These are phyloP conservation scores for Thielaviopsis euricoi DNA, from an alignment of 2,329 filamentous ascomycete genomes.

Conservation along the genomic window DNA sequence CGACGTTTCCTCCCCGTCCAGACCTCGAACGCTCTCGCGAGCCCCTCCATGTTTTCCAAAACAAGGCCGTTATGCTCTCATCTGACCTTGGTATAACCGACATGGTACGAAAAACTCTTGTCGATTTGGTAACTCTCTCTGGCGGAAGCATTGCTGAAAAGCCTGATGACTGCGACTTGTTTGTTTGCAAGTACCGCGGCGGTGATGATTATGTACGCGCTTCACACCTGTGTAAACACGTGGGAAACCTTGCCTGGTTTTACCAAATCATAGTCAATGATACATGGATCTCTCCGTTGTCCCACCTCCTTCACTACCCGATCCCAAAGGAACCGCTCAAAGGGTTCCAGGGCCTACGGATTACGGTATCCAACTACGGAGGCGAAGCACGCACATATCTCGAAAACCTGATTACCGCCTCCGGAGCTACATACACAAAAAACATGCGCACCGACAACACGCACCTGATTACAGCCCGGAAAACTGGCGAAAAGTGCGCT, in stretches of 20 bases:
- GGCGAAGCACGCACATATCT: constrained; percentile 87
- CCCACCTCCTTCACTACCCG: constrained; percentile 79
- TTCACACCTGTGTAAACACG: constrained; percentile 59
- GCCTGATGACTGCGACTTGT: constrained; percentile 60
- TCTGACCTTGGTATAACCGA: constrained; percentile 54
- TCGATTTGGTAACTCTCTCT: constrained; percentile 51
- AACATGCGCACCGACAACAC: constrained; percentile 93
- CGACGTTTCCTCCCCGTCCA: constrained; percentile 26
- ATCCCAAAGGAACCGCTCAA: constrained; percentile 59
- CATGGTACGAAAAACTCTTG: constrained; percentile 50
- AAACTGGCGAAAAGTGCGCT: constrained; percentile 79
- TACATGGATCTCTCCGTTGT: constrained; percentile 71
- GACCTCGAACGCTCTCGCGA: constrained; percentile 28
- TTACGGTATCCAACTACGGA: constrained; percentile 91
- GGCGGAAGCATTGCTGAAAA: constrained; percentile 52
- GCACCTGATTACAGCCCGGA: constrained; percentile 82
- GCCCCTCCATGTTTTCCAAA: constrained; percentile 57
- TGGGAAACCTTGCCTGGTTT: constrained; percentile 87
- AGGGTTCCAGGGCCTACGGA: constrained; percentile 58
- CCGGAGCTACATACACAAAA: constrained; percentile 81
- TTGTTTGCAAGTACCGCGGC: constrained; percentile 75
- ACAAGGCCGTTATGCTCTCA: constrained; percentile 63
- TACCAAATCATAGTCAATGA: constrained; percentile 84
- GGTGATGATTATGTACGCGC: constrained; percentile 64
- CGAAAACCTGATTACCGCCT: constrained; percentile 73